A percentile compares a stretch with the other conserved stretches of the same genome.
Evolutionary conservation across 805 yeast genomes (phyloP).

Genomic region (Starmera pachycereana): DNA sequence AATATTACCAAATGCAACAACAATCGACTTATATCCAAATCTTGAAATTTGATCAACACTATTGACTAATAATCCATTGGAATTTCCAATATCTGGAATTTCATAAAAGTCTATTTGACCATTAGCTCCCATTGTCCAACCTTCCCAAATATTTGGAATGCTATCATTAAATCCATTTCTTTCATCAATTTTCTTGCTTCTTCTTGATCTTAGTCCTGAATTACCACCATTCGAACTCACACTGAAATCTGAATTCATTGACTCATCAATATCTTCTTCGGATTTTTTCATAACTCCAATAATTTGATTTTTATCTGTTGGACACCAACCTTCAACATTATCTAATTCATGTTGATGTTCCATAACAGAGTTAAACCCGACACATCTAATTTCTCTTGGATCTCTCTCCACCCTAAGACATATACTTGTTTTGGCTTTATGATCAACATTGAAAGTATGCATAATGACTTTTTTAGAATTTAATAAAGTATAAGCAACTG

Average conservation of each 20-base stretch:
- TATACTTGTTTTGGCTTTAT: constrained; percentile 67
- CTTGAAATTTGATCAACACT: constrained; percentile 51
- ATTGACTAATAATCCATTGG: constrained; percentile 38
- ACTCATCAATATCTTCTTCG: constrained; percentile 18
- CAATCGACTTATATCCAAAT: constrained; percentile 71
- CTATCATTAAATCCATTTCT: constrained; percentile 1
- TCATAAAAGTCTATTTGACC: constrained; percentile 54
- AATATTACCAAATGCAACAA: constrained; percentile 63
- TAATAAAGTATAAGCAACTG: constrained; percentile 58
- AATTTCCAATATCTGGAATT: constrained; percentile 36
- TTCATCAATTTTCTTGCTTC: constrained; percentile 1
- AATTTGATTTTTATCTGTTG: constrained; percentile 66
- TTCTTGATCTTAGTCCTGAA: constrained; percentile 5
- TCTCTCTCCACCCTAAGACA: constrained; percentile 90
- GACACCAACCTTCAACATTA: constrained; percentile 67
- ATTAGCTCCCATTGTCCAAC: constrained; percentile 64
- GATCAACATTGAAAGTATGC: constrained; percentile 66
- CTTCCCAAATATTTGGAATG: constrained; percentile 56
- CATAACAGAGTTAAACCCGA: constrained; percentile 67
- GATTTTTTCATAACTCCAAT: constrained; percentile 52
- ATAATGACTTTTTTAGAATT: constrained; percentile 48
- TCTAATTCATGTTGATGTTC: constrained; percentile 63
- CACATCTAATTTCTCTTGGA: constrained; percentile 81
- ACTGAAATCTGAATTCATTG: constrained; percentile 2
- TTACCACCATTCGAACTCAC: no score